These are phyloP conservation scores for Trichoderma sp. DNA, from an alignment of 2,329 filamentous ascomycete species.

Conservation along the genomic window DNA sequence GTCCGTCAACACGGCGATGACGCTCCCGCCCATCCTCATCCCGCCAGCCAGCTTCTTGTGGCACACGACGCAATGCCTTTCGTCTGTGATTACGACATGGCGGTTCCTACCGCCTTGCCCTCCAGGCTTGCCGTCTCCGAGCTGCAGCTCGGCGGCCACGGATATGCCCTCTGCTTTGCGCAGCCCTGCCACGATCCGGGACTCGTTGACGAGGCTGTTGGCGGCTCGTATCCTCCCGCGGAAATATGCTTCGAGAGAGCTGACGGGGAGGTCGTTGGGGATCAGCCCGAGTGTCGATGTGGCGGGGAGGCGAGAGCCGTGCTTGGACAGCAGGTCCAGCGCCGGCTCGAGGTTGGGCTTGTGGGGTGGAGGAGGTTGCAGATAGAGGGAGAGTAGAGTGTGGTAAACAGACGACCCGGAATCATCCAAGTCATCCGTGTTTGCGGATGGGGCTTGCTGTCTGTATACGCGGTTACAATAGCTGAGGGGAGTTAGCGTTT, in stretches of 20 bases:
- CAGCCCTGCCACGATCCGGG: conserved; percentile 74
- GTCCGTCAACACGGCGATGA: conserved; percentile 86
- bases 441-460: conserved; percentile 50
- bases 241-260: conserved; percentile 87
- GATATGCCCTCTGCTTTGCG: conserved; percentile 78
- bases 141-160: conserved; percentile 70
- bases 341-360: conserved; percentile 75
- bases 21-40: conserved; percentile 87
- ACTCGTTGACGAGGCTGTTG: conserved; percentile 79
- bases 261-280: conserved; percentile 75
- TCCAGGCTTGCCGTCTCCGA: conserved; percentile 66
- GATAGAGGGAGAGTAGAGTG: conserved; percentile 84
- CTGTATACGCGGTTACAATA: conserved; percentile 89
- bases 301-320: conserved; percentile 88
- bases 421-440: conserved; percentile 48
- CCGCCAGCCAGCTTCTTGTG: conserved; percentile 84
- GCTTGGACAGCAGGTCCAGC: conserved; percentile 82
- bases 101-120: conserved; percentile 58
- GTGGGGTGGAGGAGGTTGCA: conserved; percentile 75
- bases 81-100: conserved; percentile 81
- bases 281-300: conserved; percentile 84
- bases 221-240: conserved; percentile 84
- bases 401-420: conserved; percentile 82
- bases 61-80: conserved; percentile 87
- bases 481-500: conserved; percentile 44